Evolutionary conservation across 2,329 filamentous ascomycete genomes (phyloP), one percentile per base, ranked within the genome.

Genomic region (Penicillium frequentans): DNA sequence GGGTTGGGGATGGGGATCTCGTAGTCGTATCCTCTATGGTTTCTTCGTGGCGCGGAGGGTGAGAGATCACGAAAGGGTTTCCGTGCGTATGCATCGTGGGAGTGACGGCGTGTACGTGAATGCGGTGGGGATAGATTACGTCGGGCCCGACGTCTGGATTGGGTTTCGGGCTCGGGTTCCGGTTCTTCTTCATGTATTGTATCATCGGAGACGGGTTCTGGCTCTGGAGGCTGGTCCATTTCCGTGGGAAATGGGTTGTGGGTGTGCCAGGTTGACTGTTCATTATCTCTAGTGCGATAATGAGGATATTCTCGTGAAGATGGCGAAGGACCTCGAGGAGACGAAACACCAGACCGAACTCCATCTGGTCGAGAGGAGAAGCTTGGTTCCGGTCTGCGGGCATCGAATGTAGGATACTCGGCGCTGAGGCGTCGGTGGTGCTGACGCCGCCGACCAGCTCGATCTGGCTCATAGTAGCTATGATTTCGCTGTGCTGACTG

Each of bases 21-120:
- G 35, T 29, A 14, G 8, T 65, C 62, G 11, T 65, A 39, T 27
- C 37, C 33, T 4, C 51, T 50, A 16, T 50, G 51, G 11, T 56
- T 55, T 31, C 56, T 55, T 11, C 47, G 49, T 6, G 61, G 53
- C 10, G 56, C 57, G 27, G 56, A 29, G 6, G 72, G 66, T 0
- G 71, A 73, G 3, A 67, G 50, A 10, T 73, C 70, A 42, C 68
- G 63, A 14, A 62, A 59, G 2, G 69, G 70, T 58, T 64, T 66
- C 21, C 70, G 67, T 3, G 58, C 65, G 46, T 73, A 74, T 7
- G 71, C 66, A 46, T 76, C 74, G 45, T 76, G 74, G 3, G 71
- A 75, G 59, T 74, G 73, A 5, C 72, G 70, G 24, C 73, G 69
- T 5, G 67, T 61, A 23, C 67, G 61, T 19, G 61, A 57, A 14